These are phyloP conservation scores for Apium graveolens DNA, from an alignment of 129 eudicot species.

Conservation along the genomic window DNA sequence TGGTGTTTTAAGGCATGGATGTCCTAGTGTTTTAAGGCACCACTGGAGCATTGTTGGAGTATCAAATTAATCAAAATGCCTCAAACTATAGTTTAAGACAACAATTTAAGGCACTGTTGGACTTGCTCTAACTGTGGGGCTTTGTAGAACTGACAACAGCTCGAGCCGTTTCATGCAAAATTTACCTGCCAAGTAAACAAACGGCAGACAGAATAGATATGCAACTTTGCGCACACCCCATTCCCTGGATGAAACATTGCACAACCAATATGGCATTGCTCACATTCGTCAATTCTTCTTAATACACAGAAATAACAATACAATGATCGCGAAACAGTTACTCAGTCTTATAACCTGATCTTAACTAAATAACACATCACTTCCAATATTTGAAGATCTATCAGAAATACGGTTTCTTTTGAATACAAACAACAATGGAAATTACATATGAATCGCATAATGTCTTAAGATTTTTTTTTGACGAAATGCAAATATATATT, in stretches of 20 bases:
- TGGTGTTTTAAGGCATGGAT: too few species aligned
- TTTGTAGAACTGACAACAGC: neutral
- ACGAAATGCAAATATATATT: too few species aligned
- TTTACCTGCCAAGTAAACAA: too few species aligned
- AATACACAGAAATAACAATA: neutral
- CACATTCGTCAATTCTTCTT: neutral
- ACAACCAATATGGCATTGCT: neutral
- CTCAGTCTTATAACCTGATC: neutral
- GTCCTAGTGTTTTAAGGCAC: too few species aligned
- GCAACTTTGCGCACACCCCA: neutral
- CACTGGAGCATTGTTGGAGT: too few species aligned
- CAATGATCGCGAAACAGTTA: neutral
- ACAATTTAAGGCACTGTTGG: too few species aligned
- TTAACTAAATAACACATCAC: neutral
- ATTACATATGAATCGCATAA: neutral
- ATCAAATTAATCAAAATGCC: too few species aligned
- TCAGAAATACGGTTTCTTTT: neutral
- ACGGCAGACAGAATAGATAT: neutral
- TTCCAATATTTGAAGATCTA: neutral
- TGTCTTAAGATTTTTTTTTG: too few species aligned
- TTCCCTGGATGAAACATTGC: neutral
- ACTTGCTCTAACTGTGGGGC: neutral
- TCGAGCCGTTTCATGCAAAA: neutral
- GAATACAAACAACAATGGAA: neutral
- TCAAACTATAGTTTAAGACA: too few species aligned